Base-by-base conservation (phyloP, 2,329 filamentous ascomycete genomes). In the Zelopaecilomyces penicillatus region DNA sequence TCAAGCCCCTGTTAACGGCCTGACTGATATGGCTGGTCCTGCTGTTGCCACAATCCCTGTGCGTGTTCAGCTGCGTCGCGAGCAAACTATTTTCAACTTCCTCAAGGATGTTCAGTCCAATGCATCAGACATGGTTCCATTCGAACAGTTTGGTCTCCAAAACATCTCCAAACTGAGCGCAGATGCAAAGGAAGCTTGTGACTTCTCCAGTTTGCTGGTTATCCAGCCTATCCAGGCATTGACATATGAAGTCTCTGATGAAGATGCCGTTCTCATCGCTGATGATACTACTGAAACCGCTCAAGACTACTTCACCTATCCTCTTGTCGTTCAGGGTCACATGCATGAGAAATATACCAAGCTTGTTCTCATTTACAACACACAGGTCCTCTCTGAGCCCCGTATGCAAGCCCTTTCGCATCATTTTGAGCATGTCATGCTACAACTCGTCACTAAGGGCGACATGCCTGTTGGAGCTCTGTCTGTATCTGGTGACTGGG, bases 21-120 rank as follows among this genome's bases (percentile, higher is more conserved):
- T 65, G 1, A 53, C 56, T 5, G 44, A 50, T 1, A 55, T 63
- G 5, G 42, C 52, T 3, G 63, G 59, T 1, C 59, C 62, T 3
- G 57, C 56, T 0, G 58, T 65, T 28, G 53, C 56, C 10, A 61
- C 59, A 4, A 49, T 65, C 0, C 61, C 61, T 5, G 39, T 60
- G 1, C 50, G 58, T 9, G 39, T 58, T 3, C 36, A 30, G 3
- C 26, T 57, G 4, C 32, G 50, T 5, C 39, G 29, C 11, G 29
- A 43, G 11, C 43, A 44, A 4, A 45, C 40, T 3, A 30, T 56
- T n/a, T 34, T 43, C 19, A 40, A 52, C 6, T 53, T 52, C 9
- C 44, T 61, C 6, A 37, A 48, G 3, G 30, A 42, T 2, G 42
- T 48, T 2, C 45, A 49, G 7, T 27, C 11, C 9, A 45, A 48